Evolutionary conservation across 2,329 filamentous ascomycete genomes (phyloP), one percentile per base, ranked within the genome.

Genomic region (Cladosporium sphaerospermum): DNA sequence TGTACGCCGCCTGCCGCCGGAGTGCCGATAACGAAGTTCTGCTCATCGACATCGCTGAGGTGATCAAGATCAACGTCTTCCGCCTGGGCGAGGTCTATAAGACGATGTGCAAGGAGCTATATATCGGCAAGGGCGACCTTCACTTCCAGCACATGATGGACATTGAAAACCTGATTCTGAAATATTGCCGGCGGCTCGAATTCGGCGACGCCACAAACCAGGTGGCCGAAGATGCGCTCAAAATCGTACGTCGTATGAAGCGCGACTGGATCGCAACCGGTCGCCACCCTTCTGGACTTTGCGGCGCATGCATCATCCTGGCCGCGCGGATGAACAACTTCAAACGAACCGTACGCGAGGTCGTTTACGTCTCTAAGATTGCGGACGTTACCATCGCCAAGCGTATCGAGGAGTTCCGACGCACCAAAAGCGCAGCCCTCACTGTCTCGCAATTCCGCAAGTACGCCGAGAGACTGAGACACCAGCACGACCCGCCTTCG

Each of bases 291-390:
- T 92, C 92, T 6, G 93, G 93, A 60, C 85, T 97, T 52, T 96
- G 91, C 68, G 93, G 93, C 57, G 93, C 93, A 10, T 95, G 91
- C 60, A 80, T 99, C 45, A 88, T 99, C 56, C 85, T 99, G 68
- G 93, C 93, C 6, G 92, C 93, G 8, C 87, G 93, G 49, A 97
- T 97, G 86, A 95, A 96, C 78, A 97, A 97, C 70, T 99, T 95
- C 67, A 86, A 92, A 42, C 85, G 93, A 14, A 96, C 90, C 0
- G 84, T 95, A 10, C 83, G 90, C 31, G 93, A 99, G 71, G 88
- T 99, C 8, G 92, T 97, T n/a, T 97, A 96, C 67, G 88, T 96
- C 36, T 92, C 96, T 67, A 97, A 96, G 67, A 91, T 97, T 47
- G 95, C 91, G 40, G 95, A 95, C 59, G 81, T 89, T 56, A 99